phyloP scores from a whole-genome alignment of 2,329 filamentous ascomycete species.

The Colletotrichum echinochloae region DNA sequence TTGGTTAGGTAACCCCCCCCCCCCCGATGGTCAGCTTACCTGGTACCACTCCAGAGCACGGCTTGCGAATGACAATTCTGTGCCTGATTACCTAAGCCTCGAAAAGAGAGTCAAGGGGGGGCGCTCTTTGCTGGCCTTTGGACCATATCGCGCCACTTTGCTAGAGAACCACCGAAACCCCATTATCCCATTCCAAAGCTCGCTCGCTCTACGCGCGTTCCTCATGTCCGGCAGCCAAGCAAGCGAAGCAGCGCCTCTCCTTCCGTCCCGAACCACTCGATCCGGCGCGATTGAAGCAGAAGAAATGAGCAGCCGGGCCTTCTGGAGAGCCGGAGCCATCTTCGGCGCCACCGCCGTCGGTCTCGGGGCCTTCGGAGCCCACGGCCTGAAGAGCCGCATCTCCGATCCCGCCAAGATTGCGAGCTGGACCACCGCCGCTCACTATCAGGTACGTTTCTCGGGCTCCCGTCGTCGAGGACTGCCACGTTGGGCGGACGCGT shows the following conservation, averaged over 20 bases:
- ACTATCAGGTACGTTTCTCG: conserved; percentile 72
- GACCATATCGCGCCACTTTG: not conserved
- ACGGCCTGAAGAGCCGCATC: conserved; percentile 73
- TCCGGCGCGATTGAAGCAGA: conserved; percentile 6
- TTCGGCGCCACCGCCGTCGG: conserved; percentile 72
- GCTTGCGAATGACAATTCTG: too few relatives aligned
- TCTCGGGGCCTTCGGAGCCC: conserved; percentile 75
- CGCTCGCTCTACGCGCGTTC: not conserved
- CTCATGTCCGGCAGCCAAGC: conserved; percentile 20
- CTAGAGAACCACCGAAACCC: not conserved
- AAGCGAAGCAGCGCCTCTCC: conserved; percentile 21
- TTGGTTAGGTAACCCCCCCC: too few relatives aligned
- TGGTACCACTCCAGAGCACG: too few relatives aligned
- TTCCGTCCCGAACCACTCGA: not conserved
- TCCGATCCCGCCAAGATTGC: conserved; percentile 68
- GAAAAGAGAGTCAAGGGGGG: not conserved
- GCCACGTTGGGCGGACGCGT: not conserved
- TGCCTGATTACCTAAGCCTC: conserved; percentile 18
- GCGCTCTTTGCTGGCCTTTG: conserved; percentile 21
- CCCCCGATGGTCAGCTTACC: too few relatives aligned
- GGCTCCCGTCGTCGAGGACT: not conserved
- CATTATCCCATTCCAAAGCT: not conserved
- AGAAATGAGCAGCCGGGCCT: conserved; percentile 49
- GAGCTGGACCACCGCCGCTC: conserved; percentile 73
- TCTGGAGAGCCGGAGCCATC: conserved; percentile 72